Percentiles rank a stretch among this genome's conserved stretches.
Conservation (phyloP, 2,329 filamentous ascomycete species). For the Cordyceps cicadae region DNA sequence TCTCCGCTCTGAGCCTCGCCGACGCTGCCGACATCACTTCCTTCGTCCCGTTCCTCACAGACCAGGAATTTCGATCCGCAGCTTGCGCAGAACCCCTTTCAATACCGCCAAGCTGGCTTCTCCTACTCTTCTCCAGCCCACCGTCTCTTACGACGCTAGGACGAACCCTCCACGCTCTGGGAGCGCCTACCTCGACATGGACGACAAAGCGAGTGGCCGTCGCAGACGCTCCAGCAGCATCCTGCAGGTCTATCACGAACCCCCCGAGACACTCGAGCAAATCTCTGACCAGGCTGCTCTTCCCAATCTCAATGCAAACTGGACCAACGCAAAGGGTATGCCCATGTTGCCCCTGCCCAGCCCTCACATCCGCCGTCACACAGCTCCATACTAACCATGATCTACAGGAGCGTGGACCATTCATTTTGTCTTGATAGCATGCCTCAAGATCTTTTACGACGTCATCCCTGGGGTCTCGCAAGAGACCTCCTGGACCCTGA, state of each 20-base stretch:
- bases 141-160: conserved; percentile 84
- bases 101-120: conserved; percentile 97
- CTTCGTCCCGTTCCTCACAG: not conserved
- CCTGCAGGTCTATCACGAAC: conserved; percentile 86
- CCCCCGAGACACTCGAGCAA: conserved; percentile 92
- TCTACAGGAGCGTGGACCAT: conserved; percentile 87
- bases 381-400: conserved; percentile 9
- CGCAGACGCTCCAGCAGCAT: conserved; percentile 95
- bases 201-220: conserved; percentile 57
- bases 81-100: conserved; percentile 17
- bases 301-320: conserved; percentile 94
- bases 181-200: conserved; percentile 49
- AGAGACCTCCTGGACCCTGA: conserved; percentile 97
- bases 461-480: conserved; percentile 94
- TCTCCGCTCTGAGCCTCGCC: not conserved
- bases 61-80: not conserved
- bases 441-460: conserved; percentile 93
- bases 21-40: not conserved
- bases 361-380: not conserved
- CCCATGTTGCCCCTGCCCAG: conserved; percentile 11
- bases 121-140: conserved; percentile 75
- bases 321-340: conserved; percentile 98
- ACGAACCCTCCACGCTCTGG: conserved; percentile 59
- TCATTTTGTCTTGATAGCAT: conserved; percentile 84
- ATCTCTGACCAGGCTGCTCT: conserved; percentile 92